phyloP scores from a whole-genome alignment of 2,329 filamentous ascomycete genomes.

The Diaporthe citriasiana region DNA sequence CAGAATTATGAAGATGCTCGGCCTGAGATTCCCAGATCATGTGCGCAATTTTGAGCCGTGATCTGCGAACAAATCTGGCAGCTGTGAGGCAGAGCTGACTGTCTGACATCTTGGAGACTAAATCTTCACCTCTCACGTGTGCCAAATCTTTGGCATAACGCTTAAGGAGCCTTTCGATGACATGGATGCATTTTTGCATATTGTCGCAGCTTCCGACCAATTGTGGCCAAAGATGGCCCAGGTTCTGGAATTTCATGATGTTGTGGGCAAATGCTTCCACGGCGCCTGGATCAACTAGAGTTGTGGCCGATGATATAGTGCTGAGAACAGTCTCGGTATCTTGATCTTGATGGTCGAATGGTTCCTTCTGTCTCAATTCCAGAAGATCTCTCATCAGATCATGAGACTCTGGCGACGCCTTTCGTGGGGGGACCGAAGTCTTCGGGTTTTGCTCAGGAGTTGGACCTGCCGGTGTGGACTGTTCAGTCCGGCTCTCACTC shows the following conservation, averaged over 20 bases:
- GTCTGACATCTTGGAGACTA: neutral
- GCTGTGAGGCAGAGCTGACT: neutral
- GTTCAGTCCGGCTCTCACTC: neutral
- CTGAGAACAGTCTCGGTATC: neutral
- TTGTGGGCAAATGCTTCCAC: neutral
- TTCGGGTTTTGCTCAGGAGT: neutral
- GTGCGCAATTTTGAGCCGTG: neutral
- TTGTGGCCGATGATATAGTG: neutral
- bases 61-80: constrained; percentile 18
- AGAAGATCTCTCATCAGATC: neutral
- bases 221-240: constrained; percentile 34
- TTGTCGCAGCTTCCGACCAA: neutral
- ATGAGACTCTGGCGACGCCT: neutral
- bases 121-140: neutral
- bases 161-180: constrained; percentile 15
- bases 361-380: neutral
- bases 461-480: neutral
- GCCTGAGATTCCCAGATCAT: constrained; percentile 19
- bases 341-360: too few species aligned
- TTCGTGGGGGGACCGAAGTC: neutral
- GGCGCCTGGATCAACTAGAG: neutral
- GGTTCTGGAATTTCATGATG: neutral
- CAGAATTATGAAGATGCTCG: too few species aligned
- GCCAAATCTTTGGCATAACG: constrained; percentile 25
- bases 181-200: neutral